These are phyloP conservation scores for Penicillium flavigenum DNA, from an alignment of 495 filamentous ascomycete species.

Conservation along the genomic window DNA sequence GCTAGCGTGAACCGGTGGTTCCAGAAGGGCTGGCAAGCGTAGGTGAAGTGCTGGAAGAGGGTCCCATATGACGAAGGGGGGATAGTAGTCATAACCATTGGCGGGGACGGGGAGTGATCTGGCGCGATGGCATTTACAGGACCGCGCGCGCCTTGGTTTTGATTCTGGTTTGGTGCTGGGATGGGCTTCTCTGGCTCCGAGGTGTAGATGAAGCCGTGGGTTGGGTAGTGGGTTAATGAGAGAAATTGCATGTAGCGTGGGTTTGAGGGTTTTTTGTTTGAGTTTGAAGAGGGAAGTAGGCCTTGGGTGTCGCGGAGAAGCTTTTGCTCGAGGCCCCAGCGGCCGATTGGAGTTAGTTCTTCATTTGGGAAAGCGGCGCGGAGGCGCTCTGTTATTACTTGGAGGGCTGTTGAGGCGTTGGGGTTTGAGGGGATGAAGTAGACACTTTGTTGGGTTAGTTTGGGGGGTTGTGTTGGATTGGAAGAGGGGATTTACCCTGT, in stretches of 20 bases:
- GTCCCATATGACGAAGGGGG: constrained; percentile 34
- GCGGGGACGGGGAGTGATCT: constrained; percentile 3
- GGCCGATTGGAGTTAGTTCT: constrained; percentile 38
- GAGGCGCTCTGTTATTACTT: constrained; percentile 42
- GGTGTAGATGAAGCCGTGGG: constrained; percentile 48
- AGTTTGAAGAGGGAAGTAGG: constrained; percentile 33
- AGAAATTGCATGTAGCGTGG: constrained; percentile 50
- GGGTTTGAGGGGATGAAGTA: constrained; percentile 50
- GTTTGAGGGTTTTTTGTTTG: constrained; percentile 28
- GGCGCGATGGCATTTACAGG: constrained; percentile 1
- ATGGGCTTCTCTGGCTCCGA: constrained; percentile 31
- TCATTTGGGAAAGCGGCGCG: constrained; percentile 39
- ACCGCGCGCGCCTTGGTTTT: background rate
- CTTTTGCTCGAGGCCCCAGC: constrained; percentile 47
- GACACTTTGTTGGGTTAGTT: constrained; percentile 30
- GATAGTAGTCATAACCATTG: constrained; percentile 46
- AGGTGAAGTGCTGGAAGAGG: constrained; percentile 46
- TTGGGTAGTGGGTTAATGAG: constrained; percentile 40
- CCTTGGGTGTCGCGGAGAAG: constrained; percentile 50
- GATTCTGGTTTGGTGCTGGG: constrained; percentile 8
- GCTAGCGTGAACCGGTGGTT: constrained; percentile 41
- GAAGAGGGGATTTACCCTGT: constrained; percentile 28
- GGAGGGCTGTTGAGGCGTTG: constrained; percentile 39
- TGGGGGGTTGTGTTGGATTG: background rate
- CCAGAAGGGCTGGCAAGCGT: constrained; percentile 50